phyloP scores from a whole-genome alignment of 805 yeast genomes.

The Yamadazyma nakazawae region DNA sequence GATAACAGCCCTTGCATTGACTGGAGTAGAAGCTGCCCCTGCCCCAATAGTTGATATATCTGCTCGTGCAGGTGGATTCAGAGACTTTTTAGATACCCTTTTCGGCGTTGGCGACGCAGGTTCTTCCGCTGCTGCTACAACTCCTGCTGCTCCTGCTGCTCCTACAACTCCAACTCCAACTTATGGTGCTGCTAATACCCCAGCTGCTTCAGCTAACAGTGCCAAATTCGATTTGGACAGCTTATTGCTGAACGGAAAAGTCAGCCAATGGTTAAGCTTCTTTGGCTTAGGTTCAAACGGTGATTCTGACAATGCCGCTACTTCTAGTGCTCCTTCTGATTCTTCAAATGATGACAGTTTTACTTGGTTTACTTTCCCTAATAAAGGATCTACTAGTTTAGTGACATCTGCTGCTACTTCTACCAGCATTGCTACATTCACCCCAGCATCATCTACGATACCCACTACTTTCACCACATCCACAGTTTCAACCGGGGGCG shows the following conservation, averaged over 20 bases:
- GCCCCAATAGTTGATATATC: slow-evolving; percentile 10
- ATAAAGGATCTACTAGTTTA: background rate
- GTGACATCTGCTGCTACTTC: slow-evolving; percentile 10
- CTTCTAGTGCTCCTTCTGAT: slow-evolving; percentile 9
- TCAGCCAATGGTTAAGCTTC: slow-evolving; percentile 9
- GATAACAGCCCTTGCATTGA: slow-evolving; percentile 5
- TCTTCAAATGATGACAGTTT: slow-evolving; percentile 11
- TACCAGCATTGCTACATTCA: slow-evolving; percentile 3
- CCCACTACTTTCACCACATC: slow-evolving; percentile 4
- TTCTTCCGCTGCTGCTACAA: background rate
- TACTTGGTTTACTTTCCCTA: slow-evolving; percentile 11
- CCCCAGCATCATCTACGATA: slow-evolving; percentile 10
- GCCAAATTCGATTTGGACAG: slow-evolving; percentile 10
- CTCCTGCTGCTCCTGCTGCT: background rate
- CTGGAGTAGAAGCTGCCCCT: slow-evolving; percentile 12
- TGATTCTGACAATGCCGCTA: slow-evolving; percentile 1
- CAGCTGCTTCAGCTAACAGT: slow-evolving; percentile 12
- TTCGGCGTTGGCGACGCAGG: slow-evolving; percentile 2
- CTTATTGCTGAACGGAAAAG: slow-evolving; percentile 4
- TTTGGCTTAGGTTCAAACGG: slow-evolving; percentile 7
- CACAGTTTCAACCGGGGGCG: slow-evolving; percentile 4
- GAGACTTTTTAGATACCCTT: slow-evolving; percentile 5
- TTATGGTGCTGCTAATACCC: slow-evolving; percentile 9
- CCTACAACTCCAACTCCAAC: slow-evolving; percentile 10
- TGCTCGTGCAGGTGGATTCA: slow-evolving; percentile 6